phyloP scores from a whole-genome alignment of 164 flowering plant species.

The Santalum album region DNA sequence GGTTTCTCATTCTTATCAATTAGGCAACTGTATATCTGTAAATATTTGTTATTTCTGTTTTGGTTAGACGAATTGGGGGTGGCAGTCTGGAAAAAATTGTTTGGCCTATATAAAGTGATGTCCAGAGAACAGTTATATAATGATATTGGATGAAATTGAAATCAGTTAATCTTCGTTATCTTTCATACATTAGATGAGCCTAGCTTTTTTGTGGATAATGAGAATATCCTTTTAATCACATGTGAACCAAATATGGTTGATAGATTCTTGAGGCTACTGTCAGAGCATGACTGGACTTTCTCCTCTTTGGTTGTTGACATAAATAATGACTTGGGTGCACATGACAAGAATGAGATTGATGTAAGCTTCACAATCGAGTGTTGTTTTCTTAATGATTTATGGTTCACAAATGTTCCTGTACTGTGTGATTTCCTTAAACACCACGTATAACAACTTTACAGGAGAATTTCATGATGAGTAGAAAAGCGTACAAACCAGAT shows the following conservation, averaged over 20 bases:
- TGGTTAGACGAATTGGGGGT: neutral
- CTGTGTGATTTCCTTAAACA: neutral
- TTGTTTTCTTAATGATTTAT: neutral
- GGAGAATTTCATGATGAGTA: constrained; percentile 57
- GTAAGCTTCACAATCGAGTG: constrained; percentile 29
- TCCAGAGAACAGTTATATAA: too few relatives aligned
- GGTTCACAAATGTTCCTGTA: too few relatives aligned
- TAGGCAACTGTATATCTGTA: neutral
- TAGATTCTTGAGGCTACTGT: constrained; percentile 73
- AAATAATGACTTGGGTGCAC: constrained; percentile 51
- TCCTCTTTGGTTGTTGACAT: constrained; percentile 77
- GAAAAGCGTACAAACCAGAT: constrained; percentile 45
- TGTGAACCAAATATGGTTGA: constrained; percentile 6
- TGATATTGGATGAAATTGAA: too few relatives aligned
- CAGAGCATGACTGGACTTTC: constrained; percentile 84
- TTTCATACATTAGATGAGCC: too few relatives aligned
- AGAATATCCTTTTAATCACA: neutral
- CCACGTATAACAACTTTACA: constrained; percentile 14
- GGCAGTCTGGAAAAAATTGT: too few relatives aligned
- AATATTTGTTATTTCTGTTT: neutral
- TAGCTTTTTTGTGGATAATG: neutral
- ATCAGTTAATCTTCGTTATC: too few relatives aligned
- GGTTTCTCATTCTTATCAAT: neutral
- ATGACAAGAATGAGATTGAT: constrained; percentile 60
- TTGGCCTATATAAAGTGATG: too few relatives aligned